These are phyloP conservation scores for Limonium bicolor DNA, from an alignment of 148 eudicot species.

Conservation along the genomic window DNA sequence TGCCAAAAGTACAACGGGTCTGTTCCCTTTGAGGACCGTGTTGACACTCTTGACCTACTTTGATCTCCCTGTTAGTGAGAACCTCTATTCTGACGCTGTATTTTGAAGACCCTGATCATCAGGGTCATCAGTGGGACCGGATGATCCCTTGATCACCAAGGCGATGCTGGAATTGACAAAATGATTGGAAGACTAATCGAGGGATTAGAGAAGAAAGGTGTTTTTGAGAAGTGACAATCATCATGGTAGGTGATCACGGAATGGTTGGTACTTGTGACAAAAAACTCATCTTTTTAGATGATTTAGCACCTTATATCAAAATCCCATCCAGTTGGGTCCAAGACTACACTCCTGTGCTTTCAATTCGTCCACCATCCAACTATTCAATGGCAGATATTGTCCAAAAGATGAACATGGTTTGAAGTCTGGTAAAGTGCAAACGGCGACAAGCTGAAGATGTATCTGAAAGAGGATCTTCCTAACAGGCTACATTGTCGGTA, in stretches of 20 bases:
- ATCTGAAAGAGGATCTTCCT: constrained; percentile 66
- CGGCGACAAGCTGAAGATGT: constrained; percentile 57
- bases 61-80: constrained; percentile 34
- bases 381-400: constrained; percentile 28
- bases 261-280: constrained; percentile 89
- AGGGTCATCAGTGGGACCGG: constrained; percentile 87
- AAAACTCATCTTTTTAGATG: constrained; percentile 53
- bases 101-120: constrained; percentile 88
- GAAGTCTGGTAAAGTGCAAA: constrained; percentile 46
- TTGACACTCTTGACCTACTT: constrained; percentile 57
- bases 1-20: constrained; percentile 43
- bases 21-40: constrained; percentile 67
- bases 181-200: constrained; percentile 63
- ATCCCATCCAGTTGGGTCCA: constrained; percentile 60
- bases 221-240: constrained; percentile 67
- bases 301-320: constrained; percentile 48
- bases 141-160: constrained; percentile 63
- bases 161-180: constrained; percentile 40
- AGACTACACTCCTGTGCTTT: constrained; percentile 51
- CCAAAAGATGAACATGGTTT: constrained; percentile 66
- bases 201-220: constrained; percentile 60
- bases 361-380: constrained; percentile 45
- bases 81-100: constrained; percentile 68
- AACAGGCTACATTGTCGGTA: constrained; percentile 40
- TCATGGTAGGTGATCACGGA: constrained; percentile 84